These are phyloP conservation scores for Evernia prunastri DNA, from an alignment of 495 filamentous ascomycete species.

Conservation along the genomic window DNA sequence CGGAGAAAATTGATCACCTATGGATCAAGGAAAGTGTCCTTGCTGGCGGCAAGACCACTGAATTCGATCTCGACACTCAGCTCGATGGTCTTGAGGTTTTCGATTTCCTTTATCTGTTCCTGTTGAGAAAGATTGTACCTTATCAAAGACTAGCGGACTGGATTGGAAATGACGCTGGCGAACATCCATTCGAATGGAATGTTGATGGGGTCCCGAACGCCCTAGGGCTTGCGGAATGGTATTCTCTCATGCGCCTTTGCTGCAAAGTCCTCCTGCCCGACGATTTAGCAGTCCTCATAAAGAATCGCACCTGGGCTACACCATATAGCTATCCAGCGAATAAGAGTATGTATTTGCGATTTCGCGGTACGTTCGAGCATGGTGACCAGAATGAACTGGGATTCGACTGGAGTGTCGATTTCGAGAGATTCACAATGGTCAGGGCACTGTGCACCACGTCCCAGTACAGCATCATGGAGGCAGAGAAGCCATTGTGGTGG, in stretches of 20 bases:
- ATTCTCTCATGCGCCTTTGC: background rate
- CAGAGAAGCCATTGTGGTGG: background rate
- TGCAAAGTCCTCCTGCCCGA: too few species aligned
- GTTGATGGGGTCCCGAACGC: background rate
- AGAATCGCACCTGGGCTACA: too few species aligned
- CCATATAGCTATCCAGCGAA: too few species aligned
- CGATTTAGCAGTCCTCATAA: too few species aligned
- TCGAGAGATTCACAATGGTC: background rate
- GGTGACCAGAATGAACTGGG: background rate
- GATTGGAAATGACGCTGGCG: background rate
- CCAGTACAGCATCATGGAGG: too few species aligned
- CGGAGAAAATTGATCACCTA: too few species aligned
- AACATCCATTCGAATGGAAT: background rate
- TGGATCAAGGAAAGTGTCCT: background rate
- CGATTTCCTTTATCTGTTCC: constrained; percentile 1
- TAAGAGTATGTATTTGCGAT: too few species aligned
- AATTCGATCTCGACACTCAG: background rate
- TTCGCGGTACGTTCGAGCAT: background rate
- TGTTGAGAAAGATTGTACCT: background rate
- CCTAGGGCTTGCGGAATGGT: background rate
- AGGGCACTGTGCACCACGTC: too few species aligned
- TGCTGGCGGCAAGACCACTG: background rate
- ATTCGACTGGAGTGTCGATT: background rate
- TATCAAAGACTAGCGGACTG: background rate
- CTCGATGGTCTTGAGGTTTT: background rate